A percentile compares a stretch with the other conserved stretches of the same genome.
Conservation (phyloP, 768 basidiomycete species). For the Calocybe gangraenosa region DNA sequence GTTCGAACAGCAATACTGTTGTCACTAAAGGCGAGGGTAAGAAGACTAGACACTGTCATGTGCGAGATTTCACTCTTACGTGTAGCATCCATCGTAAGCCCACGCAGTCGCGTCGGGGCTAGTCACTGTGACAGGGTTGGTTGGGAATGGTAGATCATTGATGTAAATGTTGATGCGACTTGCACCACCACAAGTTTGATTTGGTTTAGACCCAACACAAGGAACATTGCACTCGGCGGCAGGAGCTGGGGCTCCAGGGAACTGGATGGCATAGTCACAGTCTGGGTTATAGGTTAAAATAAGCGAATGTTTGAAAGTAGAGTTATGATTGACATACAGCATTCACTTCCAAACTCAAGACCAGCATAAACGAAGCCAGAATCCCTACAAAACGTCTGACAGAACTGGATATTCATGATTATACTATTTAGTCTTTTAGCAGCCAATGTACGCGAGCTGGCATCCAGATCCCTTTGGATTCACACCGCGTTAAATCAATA, state of each 20-base stretch:
- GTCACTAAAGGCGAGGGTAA: constrained; percentile 1
- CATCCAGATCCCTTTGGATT: not conserved
- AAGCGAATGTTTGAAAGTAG: not conserved
- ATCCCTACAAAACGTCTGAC: constrained; percentile 6
- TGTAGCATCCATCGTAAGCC: constrained; percentile 4
- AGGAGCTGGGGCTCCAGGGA: constrained; percentile 1
- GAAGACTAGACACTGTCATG: not conserved
- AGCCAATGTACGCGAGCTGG: constrained; percentile 7
- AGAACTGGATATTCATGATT: constrained; percentile 5
- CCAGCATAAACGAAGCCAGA: constrained; percentile 7
- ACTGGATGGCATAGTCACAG: constrained; percentile 9
- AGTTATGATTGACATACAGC: constrained; percentile 5
- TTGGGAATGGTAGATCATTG: constrained; percentile 5
- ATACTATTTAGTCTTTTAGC: not conserved
- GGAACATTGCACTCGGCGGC: constrained; percentile 5
- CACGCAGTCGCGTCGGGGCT: constrained; percentile 1
- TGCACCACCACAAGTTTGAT: constrained; percentile 8
- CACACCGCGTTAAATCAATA: not conserved
- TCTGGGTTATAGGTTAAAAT: not conserved
- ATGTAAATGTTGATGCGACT: constrained; percentile 7
- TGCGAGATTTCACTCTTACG: not conserved
- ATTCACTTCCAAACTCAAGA: constrained; percentile 12
- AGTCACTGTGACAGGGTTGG: constrained; percentile 1
- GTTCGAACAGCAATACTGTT: constrained; percentile 5
- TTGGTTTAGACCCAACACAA: not conserved